phyloP scores from a whole-genome alignment of 2,329 filamentous ascomycete genomes.

The Neofusicoccum kwambonambiense region DNA sequence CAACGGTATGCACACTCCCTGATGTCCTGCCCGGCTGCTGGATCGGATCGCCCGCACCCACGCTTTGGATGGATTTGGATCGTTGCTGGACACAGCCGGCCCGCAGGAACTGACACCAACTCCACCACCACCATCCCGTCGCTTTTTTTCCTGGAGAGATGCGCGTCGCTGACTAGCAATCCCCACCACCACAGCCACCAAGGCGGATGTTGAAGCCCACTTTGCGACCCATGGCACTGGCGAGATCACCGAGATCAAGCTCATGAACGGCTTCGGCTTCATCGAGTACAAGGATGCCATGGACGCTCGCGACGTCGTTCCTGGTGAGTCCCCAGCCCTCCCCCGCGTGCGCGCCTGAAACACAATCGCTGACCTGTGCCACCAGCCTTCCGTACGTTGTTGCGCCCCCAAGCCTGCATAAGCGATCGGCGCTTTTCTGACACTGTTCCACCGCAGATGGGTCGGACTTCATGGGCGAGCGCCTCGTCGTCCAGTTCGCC shows the following conservation, averaged over 20 bases:
- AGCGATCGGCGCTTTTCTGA: conserved; percentile 16
- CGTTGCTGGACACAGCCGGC: conserved; percentile 19
- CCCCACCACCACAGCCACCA: conserved; percentile 69
- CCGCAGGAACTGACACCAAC: conserved; percentile 6
- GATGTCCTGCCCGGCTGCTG: conserved; percentile 11
- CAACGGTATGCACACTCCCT: conserved; percentile 67
- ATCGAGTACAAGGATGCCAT: conserved; percentile 99
- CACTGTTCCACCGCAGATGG: conserved; percentile 63
- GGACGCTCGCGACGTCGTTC: conserved; percentile 97
- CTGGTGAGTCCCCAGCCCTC: conserved; percentile 63
- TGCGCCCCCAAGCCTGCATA: conserved; percentile 17
- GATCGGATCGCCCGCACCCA: conserved; percentile 15
- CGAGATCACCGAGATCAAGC: conserved; percentile 97
- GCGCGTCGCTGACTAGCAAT: conserved; percentile 47
- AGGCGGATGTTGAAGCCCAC: conserved; percentile 93
- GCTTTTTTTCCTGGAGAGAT: conserved; percentile 19
- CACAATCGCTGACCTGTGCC: conserved; percentile 26
- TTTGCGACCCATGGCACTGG: conserved; percentile 95
- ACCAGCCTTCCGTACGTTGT: conserved; percentile 57
- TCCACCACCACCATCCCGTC: conserved; percentile 2
- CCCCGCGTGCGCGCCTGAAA: conserved; percentile 19
- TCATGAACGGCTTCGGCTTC: conserved; percentile 99
- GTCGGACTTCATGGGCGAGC: conserved; percentile 96
- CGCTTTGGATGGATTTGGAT: conserved; percentile 20
- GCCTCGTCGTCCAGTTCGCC: conserved; percentile 96